A percentile compares a stretch with the other conserved stretches of the same genome.
Conservation (phyloP, 345 rosid species). For the Psidium friedrichsthalianum region DNA sequence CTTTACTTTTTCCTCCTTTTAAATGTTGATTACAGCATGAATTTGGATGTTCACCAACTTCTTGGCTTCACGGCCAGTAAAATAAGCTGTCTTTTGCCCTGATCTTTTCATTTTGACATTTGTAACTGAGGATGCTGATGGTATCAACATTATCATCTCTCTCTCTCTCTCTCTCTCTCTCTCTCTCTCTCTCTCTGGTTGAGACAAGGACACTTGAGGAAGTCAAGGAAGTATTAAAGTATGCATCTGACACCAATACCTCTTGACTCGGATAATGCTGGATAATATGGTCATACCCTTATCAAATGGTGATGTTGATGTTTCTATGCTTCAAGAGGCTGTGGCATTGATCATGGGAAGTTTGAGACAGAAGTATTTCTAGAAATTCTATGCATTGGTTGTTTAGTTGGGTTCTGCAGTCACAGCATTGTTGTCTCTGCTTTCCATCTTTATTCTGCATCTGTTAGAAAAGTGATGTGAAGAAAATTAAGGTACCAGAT, state of each 20-base stretch:
- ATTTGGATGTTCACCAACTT: neutral
- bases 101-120: neutral
- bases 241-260: slow-evolving; percentile 44
- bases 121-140: neutral
- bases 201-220: slow-evolving; percentile 88
- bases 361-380: slow-evolving; percentile 69
- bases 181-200: slow-evolving; percentile 29
- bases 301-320: slow-evolving; percentile 71
- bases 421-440: neutral
- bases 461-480: neutral
- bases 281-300: slow-evolving; percentile 94
- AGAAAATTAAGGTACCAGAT: neutral
- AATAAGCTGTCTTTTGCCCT: neutral
- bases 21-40: neutral
- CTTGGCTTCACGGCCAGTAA: neutral
- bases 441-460: neutral
- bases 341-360: slow-evolving; percentile 55
- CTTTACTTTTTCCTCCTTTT: neutral
- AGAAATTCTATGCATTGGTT: neutral
- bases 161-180: neutral
- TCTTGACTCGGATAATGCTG: slow-evolving; percentile 83
- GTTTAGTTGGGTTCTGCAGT: neutral
- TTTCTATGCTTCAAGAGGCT: slow-evolving; percentile 78
- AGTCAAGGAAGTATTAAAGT: slow-evolving; percentile 54
- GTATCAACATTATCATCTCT: neutral